Evolutionary conservation across 108 stramenopile species (phyloP).

Genomic region (Fragilariopsis cylindrus): DNA sequence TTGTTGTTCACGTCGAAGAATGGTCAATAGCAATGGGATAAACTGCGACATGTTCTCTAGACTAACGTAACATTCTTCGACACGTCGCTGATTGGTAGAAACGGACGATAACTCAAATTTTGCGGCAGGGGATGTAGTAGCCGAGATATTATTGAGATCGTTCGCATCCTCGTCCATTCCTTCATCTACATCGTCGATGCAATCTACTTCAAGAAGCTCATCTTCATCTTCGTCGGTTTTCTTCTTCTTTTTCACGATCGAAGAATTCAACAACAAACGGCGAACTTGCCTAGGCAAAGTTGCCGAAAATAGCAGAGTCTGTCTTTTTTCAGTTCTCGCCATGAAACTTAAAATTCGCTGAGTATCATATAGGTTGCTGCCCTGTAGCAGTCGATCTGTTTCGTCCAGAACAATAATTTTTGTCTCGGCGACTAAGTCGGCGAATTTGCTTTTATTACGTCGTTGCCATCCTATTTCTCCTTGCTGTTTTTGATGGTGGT

Average conservation of each 20-base stretch:
- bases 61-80: conserved; percentile 53
- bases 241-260: conserved; percentile 17
- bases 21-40: conserved; percentile 29
- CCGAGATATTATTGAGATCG: not conserved
- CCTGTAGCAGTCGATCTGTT: conserved; percentile 86
- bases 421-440: conserved; percentile 43
- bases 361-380: conserved; percentile 56
- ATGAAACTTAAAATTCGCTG: conserved; percentile 69
- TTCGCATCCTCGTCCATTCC: conserved; percentile 3
- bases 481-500: not conserved
- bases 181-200: conserved; percentile 37
- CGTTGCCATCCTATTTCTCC: conserved; percentile 16
- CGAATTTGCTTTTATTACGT: conserved; percentile 31
- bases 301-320: conserved; percentile 95
- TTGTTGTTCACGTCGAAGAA: conserved; percentile 42
- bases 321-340: conserved; percentile 67
- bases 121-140: not conserved
- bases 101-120: not conserved
- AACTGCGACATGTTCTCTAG: conserved; percentile 48
- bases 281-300: conserved; percentile 77
- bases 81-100: conserved; percentile 46
- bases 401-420: conserved; percentile 90
- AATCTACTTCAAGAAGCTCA: conserved; percentile 62
- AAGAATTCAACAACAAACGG: conserved; percentile 44
- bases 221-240: conserved; percentile 23